Conservation (phyloP, 257 asterid genomes). For the Petrea volubilis region DNA sequence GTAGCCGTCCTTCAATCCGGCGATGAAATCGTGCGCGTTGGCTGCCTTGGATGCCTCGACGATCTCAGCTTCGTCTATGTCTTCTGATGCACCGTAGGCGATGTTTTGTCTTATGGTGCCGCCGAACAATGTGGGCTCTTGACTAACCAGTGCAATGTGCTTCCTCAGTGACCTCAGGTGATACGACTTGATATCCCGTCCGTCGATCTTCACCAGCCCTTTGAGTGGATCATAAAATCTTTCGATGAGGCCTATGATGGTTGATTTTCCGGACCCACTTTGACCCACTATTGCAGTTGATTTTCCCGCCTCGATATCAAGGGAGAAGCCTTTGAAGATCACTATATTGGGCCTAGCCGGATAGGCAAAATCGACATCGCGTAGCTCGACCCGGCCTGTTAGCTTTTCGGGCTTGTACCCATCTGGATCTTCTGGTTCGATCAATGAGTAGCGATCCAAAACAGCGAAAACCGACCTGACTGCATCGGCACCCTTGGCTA, state of each 20-base stretch:
- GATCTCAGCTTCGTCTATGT: slow-evolving; percentile 51
- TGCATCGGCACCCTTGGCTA: slow-evolving; percentile 76
- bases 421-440: slow-evolving; percentile 72
- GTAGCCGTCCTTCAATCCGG: slow-evolving; percentile 66
- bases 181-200: slow-evolving; percentile 63
- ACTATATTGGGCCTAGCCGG: slow-evolving; percentile 63
- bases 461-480: slow-evolving; percentile 77
- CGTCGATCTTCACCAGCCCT: slow-evolving; percentile 69
- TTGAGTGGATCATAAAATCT: slow-evolving; percentile 71
- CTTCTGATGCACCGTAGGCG: slow-evolving; percentile 55
- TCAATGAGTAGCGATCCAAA: slow-evolving; percentile 64
- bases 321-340: slow-evolving; percentile 67
- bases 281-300: slow-evolving; percentile 89
- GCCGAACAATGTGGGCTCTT: slow-evolving; percentile 77
- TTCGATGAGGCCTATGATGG: slow-evolving; percentile 67
- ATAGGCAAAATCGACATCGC: slow-evolving; percentile 63
- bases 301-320: slow-evolving; percentile 65
- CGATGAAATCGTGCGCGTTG: slow-evolving; percentile 80
- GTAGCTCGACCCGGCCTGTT: slow-evolving; percentile 58
- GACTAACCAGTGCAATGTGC: slow-evolving; percentile 80
- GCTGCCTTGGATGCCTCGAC: slow-evolving; percentile 79
- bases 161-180: slow-evolving; percentile 60
- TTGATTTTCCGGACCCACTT: slow-evolving; percentile 92
- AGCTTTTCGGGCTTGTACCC: slow-evolving; percentile 55
- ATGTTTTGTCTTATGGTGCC: slow-evolving; percentile 75